phyloP scores from a whole-genome alignment of 2,329 filamentous ascomycete genomes.

The Aspergillus ruber region DNA sequence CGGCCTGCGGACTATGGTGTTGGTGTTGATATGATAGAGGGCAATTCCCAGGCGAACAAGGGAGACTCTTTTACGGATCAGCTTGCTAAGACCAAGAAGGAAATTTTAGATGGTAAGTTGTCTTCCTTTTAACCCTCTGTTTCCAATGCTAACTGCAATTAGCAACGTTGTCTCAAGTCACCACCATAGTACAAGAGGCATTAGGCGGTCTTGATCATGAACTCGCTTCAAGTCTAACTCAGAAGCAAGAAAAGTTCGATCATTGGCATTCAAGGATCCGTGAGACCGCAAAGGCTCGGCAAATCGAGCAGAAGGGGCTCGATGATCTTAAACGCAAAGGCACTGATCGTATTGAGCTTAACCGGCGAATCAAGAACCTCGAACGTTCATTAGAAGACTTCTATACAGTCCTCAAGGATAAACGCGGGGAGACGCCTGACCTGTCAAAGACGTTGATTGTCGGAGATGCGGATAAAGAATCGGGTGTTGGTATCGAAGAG shows the following conservation, averaged over 20 bases:
- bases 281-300: slow-evolving; percentile 69
- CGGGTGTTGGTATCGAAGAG: slow-evolving; percentile 28
- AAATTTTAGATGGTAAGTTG: slow-evolving; percentile 38
- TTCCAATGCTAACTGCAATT: slow-evolving; percentile 28
- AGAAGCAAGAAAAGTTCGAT: slow-evolving; percentile 79
- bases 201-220: slow-evolving; percentile 71
- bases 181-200: slow-evolving; percentile 69
- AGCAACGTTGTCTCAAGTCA: slow-evolving; percentile 35
- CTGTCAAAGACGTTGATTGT: slow-evolving; percentile 40
- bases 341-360: slow-evolving; percentile 57
- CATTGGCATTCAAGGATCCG: slow-evolving; percentile 73
- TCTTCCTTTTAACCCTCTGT: background rate
- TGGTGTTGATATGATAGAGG: slow-evolving; percentile 57
- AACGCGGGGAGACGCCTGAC: slow-evolving; percentile 41
- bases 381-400: slow-evolving; percentile 67
- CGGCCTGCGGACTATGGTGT: slow-evolving; percentile 93
- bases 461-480: slow-evolving; percentile 44
- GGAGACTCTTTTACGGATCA: slow-evolving; percentile 39
- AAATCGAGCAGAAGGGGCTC: slow-evolving; percentile 67
- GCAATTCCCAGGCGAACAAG: slow-evolving; percentile 40
- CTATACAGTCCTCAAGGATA: slow-evolving; percentile 47
- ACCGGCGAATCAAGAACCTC: slow-evolving; percentile 70
- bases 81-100: slow-evolving; percentile 40
- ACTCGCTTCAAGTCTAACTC: slow-evolving; percentile 72
- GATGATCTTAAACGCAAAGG: slow-evolving; percentile 63